A percentile compares a stretch with the other conserved stretches of the same genome.
These are phyloP conservation scores for Nicotiana obtusifolia DNA, from an alignment of 257 asterid genomes.

Conservation along the genomic window DNA sequence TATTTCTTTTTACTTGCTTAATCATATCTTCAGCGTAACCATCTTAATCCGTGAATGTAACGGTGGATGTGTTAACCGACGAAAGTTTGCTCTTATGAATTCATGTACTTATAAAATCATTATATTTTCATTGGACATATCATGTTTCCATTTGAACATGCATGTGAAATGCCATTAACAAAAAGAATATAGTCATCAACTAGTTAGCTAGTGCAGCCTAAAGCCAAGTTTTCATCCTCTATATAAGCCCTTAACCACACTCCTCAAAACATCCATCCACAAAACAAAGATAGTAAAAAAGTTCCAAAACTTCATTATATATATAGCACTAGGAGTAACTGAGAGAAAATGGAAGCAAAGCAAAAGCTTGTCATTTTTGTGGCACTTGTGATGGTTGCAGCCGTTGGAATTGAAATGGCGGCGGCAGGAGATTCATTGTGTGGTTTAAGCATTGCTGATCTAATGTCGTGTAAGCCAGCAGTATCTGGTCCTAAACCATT, in stretches of 20 bases:
- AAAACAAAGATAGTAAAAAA: not conserved
- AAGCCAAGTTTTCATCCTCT: not conserved
- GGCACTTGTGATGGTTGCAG: not conserved
- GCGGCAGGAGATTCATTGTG: not conserved
- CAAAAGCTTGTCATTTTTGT: conserved; percentile 7
- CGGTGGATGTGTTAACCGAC: not conserved
- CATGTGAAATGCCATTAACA: conserved; percentile 1
- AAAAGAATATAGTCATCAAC: not conserved
- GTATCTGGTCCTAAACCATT: not conserved
- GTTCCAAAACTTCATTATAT: not conserved
- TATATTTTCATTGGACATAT: not conserved
- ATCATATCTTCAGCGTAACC: no score
- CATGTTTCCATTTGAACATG: not conserved
- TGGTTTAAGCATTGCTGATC: conserved; percentile 13
- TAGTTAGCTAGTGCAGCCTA: not conserved
- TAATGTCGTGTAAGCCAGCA: conserved; percentile 21
- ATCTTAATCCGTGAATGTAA: not conserved
- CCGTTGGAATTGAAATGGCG: not conserved
- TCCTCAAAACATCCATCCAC: not conserved
- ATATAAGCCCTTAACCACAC: not conserved
- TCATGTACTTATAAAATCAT: not conserved
- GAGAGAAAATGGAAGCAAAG: conserved; percentile 7
- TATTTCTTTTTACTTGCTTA: no score
- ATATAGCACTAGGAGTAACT: no score
- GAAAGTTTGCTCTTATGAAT: not conserved